A percentile compares a stretch with the other conserved stretches of the same genome.
Conservation (phyloP, 441 rosid species). For the Corymbia citriodora region DNA sequence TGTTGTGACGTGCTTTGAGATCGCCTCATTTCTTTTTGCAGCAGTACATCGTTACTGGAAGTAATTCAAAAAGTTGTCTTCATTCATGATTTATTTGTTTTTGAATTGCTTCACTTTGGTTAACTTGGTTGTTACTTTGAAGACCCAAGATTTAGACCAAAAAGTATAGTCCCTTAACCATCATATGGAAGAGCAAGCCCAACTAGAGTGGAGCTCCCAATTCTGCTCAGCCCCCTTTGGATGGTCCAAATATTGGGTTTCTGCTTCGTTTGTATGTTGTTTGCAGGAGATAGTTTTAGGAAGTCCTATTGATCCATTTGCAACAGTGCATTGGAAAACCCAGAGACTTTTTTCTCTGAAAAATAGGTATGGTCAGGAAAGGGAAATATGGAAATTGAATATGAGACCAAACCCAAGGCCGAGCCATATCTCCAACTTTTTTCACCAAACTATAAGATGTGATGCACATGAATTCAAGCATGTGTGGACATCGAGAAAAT, state of each 20-base stretch:
- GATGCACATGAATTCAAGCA: background rate
- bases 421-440: background rate
- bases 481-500: background rate
- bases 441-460: background rate
- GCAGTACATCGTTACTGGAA: background rate
- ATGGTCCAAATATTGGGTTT: background rate
- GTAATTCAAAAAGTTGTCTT: background rate
- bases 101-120: background rate
- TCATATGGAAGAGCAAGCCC: background rate
- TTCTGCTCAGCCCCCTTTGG: background rate
- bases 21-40: background rate
- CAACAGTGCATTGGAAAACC: background rate
- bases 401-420: background rate
- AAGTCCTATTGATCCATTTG: background rate
- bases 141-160: background rate
- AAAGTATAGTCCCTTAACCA: background rate
- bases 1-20: background rate
- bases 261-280: background rate
- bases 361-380: background rate
- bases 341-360: background rate
- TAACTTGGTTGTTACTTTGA: background rate
- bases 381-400: background rate
- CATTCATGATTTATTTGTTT: background rate
- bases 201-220: background rate
- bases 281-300: background rate